Conservation (phyloP, 345 rosid genomes). For the Salix udensis region DNA sequence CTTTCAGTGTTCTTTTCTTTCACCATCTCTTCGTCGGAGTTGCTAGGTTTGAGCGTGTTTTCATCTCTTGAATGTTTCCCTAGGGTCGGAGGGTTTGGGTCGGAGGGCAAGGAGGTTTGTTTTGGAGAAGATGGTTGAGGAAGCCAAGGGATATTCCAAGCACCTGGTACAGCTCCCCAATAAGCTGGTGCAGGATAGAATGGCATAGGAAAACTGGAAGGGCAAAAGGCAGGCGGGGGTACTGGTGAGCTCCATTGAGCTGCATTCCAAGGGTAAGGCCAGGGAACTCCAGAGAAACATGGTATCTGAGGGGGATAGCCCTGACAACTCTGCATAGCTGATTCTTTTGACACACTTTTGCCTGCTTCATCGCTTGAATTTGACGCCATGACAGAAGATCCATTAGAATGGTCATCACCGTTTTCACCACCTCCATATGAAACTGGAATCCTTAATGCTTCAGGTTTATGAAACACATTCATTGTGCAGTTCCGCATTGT, state of each 20-base stretch:
- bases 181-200: slow-evolving; percentile 59
- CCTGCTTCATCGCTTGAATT: slow-evolving; percentile 28
- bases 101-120: slow-evolving; percentile 31
- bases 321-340: slow-evolving; percentile 23
- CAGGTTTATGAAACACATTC: slow-evolving; percentile 55
- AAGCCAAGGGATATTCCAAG: slow-evolving; percentile 72
- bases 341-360: slow-evolving; percentile 30
- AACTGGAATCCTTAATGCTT: slow-evolving; percentile 35
- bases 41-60: slow-evolving; percentile 26
- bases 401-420: slow-evolving; percentile 23
- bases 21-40: slow-evolving; percentile 29
- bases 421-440: slow-evolving; percentile 31
- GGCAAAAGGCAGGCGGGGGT: slow-evolving; percentile 43
- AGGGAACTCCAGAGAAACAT: slow-evolving; percentile 50
- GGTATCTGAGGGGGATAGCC: slow-evolving; percentile 45
- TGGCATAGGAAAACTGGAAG: slow-evolving; percentile 55
- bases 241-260: slow-evolving; percentile 44
- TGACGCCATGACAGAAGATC: slow-evolving; percentile 24
- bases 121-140: slow-evolving; percentile 63
- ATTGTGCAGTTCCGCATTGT: slow-evolving; percentile 33
- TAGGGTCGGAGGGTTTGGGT: slow-evolving; percentile 73
- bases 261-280: slow-evolving; percentile 60
- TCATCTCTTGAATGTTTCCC: slow-evolving; percentile 92
- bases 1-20: slow-evolving; percentile 51
- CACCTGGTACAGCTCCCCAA: slow-evolving; percentile 62